Conservation (phyloP, 148 eudicot species). For the Chenopodium suecicum region DNA sequence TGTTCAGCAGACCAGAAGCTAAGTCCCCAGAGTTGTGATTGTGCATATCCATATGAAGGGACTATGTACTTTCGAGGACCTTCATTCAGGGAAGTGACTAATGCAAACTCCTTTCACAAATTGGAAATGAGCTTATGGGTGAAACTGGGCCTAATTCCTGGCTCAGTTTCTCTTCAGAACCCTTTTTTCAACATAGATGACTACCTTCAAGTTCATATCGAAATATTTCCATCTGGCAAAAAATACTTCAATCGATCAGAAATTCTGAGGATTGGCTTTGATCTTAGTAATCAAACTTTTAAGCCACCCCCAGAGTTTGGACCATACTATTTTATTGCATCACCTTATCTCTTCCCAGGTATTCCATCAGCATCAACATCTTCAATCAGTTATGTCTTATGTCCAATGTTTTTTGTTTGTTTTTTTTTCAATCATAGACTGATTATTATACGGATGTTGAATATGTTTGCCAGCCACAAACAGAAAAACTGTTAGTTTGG, state of each 20-base stretch:
- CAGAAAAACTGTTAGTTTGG: constrained; percentile 40
- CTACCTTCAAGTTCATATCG: constrained; percentile 72
- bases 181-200: constrained; percentile 68
- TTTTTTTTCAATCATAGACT: background rate
- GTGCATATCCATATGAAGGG: constrained; percentile 87
- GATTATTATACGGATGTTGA: background rate
- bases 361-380: background rate
- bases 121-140: constrained; percentile 82
- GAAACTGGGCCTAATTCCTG: constrained; percentile 64
- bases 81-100: constrained; percentile 64
- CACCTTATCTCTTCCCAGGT: no score
- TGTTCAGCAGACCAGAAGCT: constrained; percentile 62
- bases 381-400: background rate
- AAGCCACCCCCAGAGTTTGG: constrained; percentile 72
- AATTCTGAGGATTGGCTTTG: constrained; percentile 67
- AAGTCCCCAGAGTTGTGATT: constrained; percentile 82
- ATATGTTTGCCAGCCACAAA: constrained; percentile 36
- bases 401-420: background rate
- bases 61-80: constrained; percentile 80
- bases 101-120: constrained; percentile 55
- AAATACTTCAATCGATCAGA: constrained; percentile 60
- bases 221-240: constrained; percentile 64
- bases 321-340: no score
- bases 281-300: constrained; percentile 67
- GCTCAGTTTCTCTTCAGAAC: constrained; percentile 72